phyloP scores from a whole-genome alignment of 2,329 filamentous ascomycete species.

The Ceratocystis smalleyi region DNA sequence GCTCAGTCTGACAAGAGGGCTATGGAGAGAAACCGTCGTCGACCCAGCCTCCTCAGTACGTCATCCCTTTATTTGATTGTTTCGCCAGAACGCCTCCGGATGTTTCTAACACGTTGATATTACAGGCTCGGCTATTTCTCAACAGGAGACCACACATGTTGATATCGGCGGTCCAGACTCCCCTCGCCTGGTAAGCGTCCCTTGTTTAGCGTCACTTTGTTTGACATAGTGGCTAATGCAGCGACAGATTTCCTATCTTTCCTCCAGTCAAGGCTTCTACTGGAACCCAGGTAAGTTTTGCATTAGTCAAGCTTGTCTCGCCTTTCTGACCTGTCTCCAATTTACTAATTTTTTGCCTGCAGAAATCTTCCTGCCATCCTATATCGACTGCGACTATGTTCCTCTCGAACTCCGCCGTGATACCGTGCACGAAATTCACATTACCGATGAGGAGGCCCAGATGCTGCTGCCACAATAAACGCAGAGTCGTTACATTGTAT shows the following conservation, averaged over 20 bases:
- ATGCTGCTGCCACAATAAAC: slow-evolving; percentile 48
- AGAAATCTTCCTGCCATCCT: slow-evolving; percentile 72
- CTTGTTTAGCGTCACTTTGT: background rate
- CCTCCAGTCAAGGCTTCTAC: slow-evolving; percentile 63
- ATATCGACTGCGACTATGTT: slow-evolving; percentile 57
- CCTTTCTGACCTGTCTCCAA: background rate
- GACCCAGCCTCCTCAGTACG: slow-evolving; percentile 47
- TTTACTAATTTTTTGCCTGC: slow-evolving; percentile 7
- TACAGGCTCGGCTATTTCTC: slow-evolving; percentile 52
- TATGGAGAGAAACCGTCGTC: slow-evolving; percentile 26
- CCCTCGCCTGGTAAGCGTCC: slow-evolving; percentile 52
- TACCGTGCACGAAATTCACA: slow-evolving; percentile 59
- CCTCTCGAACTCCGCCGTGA: slow-evolving; percentile 62
- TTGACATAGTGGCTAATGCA: background rate
- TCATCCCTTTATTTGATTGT: slow-evolving; percentile 7
- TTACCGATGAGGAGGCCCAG: slow-evolving; percentile 62
- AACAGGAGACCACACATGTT: slow-evolving; percentile 65
- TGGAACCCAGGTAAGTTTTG: slow-evolving; percentile 56
- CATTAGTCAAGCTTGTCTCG: background rate
- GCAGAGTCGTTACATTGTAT: background rate
- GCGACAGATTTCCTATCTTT: slow-evolving; percentile 59
- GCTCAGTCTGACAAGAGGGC: slow-evolving; percentile 11
- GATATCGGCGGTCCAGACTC: slow-evolving; percentile 62
- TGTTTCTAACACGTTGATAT: slow-evolving; percentile 18
- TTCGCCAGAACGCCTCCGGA: background rate